These are phyloP conservation scores for Calonectria pauciramosa DNA, from an alignment of 2,329 filamentous ascomycete genomes.

Conservation along the genomic window DNA sequence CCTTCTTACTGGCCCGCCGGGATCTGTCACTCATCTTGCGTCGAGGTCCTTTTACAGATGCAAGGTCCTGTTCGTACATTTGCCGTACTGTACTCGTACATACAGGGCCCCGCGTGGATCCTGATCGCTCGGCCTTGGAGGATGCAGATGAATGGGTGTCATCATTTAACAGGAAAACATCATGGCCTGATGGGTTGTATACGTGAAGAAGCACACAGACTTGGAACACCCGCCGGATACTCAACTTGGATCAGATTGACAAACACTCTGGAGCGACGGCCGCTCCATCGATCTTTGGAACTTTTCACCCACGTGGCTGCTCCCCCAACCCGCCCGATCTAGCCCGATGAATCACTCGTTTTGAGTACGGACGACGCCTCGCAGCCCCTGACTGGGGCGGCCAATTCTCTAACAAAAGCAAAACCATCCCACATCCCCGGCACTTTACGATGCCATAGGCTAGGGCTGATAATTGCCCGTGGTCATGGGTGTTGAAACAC, in stretches of 20 bases:
- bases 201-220: conserved; percentile 1
- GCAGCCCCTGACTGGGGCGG: conserved; percentile 31
- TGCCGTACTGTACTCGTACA: not conserved
- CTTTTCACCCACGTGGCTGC: conserved; percentile 41
- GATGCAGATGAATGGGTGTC: conserved; percentile 24
- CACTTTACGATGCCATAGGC: conserved; percentile 19
- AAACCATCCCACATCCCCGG: conserved; percentile 31
- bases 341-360: conserved; percentile 32
- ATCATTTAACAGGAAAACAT: conserved; percentile 12
- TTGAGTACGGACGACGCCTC: conserved; percentile 31
- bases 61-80: conserved; percentile 5
- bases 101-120: conserved; percentile 9
- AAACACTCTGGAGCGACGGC: not conserved
- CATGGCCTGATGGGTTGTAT: not conserved
- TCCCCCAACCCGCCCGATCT: conserved; percentile 28
- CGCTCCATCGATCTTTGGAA: not conserved
- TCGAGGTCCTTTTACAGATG: conserved; percentile 20
- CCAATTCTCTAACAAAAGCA: conserved; percentile 39
- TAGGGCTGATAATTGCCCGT: conserved; percentile 25
- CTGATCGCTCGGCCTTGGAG: conserved; percentile 14
- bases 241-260: conserved; percentile 4
- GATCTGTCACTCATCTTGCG: conserved; percentile 16
- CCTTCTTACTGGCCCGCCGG: not conserved
- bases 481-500: conserved; percentile 40
- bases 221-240: not conserved